Base-by-base conservation (phyloP, 2,329 filamentous ascomycete species). In the Zymoseptoria crescenta region DNA sequence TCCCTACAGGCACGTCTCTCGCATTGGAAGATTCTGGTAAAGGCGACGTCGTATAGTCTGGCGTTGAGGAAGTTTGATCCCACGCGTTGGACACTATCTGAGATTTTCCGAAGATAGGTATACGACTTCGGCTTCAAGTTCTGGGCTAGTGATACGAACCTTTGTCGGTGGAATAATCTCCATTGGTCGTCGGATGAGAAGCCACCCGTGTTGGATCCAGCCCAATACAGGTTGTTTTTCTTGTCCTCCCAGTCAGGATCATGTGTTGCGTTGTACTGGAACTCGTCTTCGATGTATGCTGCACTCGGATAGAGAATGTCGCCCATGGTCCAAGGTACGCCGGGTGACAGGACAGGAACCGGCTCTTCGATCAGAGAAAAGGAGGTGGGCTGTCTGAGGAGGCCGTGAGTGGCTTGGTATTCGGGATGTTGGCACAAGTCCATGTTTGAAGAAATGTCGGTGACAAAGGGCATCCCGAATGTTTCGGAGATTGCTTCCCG, bases 301-400 rank as follows among this genome's bases (percentile, higher is more conserved):
- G 93, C 93, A 21, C 90, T 94, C 0, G 94, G 94, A 70, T 96
- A 97, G 19, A 96, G 74, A 30, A 99, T 93, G 72, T 99, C 93
- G 35, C 10, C 13, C 35, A 45, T 45, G 35, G 13, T 45, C 7
- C 10, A 45, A 3, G 35, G 35, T 16, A 45, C 35, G 35, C 35
- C 35, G 5, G 35, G 35, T 6, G 35, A 45, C 4, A 45, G 35
- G 35, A 45, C 35, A 45, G 35, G 35, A n/a, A 16, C 13, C 4
- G 35, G 16, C 35, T 45, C 35, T n/a, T 45, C 35, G 13, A 45
- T n/a, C 35, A 45, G 35, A 45, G 35, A 45, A 13, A 45, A 45
- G 35, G 35, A 45, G 13, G 35, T 16, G 35, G 35, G 35, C 35
- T 16, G 35, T 45, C n/a, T 13, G 35, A 45, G 35, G 35, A 45